phyloP scores from a whole-genome alignment of 2,329 filamentous ascomycete genomes.

The Talaromyces rugulosus region DNA sequence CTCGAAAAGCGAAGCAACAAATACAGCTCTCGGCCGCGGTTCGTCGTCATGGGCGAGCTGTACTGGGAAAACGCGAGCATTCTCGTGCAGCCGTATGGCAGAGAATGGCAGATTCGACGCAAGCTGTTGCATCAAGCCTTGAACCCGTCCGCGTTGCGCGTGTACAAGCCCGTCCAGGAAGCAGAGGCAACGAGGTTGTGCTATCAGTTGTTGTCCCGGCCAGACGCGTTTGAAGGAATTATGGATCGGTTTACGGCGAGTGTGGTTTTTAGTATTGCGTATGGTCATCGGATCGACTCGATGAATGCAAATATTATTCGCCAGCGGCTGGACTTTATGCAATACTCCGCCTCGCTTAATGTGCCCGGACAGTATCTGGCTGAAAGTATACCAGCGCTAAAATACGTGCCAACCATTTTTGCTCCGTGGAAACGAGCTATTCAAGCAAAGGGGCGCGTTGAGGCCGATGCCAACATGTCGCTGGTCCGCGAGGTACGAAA shows the following conservation, averaged over 20 bases:
- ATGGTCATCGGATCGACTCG: conserved; percentile 49
- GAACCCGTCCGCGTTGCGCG: conserved; percentile 44
- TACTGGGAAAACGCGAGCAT: conserved; percentile 38
- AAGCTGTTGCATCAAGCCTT: conserved; percentile 45
- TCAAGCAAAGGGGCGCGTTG: conserved; percentile 16
- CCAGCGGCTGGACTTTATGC: conserved; percentile 47
- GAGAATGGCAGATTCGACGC: conserved; percentile 44
- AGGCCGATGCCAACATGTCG: conserved; percentile 33
- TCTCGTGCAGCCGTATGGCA: conserved; percentile 49
- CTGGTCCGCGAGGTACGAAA: conserved; percentile 38
- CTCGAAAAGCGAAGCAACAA: conserved; percentile 35
- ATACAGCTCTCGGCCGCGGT: conserved; percentile 34
- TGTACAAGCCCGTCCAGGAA: conserved; percentile 49
- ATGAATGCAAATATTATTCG: conserved; percentile 43
- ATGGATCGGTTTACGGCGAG: conserved; percentile 48
- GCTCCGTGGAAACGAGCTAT: conserved; percentile 43
- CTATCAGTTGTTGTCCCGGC: conserved; percentile 35
- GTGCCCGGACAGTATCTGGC: conserved; percentile 46
- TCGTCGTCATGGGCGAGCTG: conserved; percentile 28
- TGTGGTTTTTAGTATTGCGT: conserved; percentile 49
- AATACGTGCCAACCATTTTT: conserved; percentile 41
- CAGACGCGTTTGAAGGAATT: conserved; percentile 41
- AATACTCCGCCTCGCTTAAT: conserved; percentile 45
- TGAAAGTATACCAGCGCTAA: conserved; percentile 43
- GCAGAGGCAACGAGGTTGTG: conserved; percentile 46